Conservation (phyloP, 2,329 filamentous ascomycete genomes). For the Colletotrichum destructivum region DNA sequence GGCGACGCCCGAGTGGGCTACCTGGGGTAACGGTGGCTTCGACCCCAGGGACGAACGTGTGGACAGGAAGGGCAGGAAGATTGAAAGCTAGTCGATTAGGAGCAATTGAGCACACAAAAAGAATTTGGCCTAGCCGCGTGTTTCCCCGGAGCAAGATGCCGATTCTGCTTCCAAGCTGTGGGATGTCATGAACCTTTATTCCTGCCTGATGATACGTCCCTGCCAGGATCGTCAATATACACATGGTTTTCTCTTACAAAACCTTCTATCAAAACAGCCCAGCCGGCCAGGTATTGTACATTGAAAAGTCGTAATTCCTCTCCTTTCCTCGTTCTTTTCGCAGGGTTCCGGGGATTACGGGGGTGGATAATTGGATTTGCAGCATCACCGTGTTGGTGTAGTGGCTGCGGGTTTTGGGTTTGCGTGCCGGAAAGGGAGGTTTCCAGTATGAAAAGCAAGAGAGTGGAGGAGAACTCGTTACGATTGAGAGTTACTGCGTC, state of each 20-base stretch:
- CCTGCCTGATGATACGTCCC: constrained; percentile 34
- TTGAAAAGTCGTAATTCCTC: constrained; percentile 46
- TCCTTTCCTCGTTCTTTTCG: constrained; percentile 26
- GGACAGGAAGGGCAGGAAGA: constrained; percentile 84
- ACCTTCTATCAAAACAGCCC: constrained; percentile 56
- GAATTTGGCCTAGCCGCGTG: background rate
- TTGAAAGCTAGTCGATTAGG: constrained; percentile 55
- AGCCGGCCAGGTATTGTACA: constrained; percentile 60
- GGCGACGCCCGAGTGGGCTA: constrained; percentile 92
- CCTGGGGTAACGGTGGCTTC: constrained; percentile 95
- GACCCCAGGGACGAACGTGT: constrained; percentile 92
- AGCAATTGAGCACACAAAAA: constrained; percentile 23
- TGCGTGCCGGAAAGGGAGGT: constrained; percentile 2
- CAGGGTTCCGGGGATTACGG: constrained; percentile 35
- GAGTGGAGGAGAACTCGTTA: constrained; percentile 30
- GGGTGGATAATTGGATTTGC: constrained; percentile 16
- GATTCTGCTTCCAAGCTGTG: background rate
- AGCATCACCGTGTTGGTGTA: constrained; percentile 27
- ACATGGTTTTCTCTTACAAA: constrained; percentile 53
- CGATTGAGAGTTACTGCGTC: constrained; percentile 15
- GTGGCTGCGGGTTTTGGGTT: constrained; percentile 31
- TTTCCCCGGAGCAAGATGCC: background rate
- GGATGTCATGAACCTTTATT: constrained; percentile 19
- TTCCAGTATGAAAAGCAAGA: constrained; percentile 15
- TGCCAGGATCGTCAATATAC: constrained; percentile 42